These are phyloP conservation scores for Clonostachys rosea DNA, from an alignment of 2,329 filamentous ascomycete species.

Conservation along the genomic window DNA sequence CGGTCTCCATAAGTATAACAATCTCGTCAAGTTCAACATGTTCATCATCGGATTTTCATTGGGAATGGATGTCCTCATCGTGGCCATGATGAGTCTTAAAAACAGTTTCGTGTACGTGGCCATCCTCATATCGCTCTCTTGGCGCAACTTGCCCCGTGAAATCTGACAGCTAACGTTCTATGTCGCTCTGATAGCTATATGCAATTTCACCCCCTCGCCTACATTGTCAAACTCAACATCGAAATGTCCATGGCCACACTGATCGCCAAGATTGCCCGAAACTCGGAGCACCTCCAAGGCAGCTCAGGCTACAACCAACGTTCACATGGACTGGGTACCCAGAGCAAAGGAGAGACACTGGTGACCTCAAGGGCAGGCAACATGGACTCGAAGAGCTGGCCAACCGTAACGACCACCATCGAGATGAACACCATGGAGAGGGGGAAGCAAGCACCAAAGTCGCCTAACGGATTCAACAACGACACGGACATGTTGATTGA, in stretches of 20 bases:
- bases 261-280: constrained; percentile 30
- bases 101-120: constrained; percentile 11
- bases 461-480: not conserved
- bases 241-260: constrained; percentile 49
- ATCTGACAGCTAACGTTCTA: constrained; percentile 1
- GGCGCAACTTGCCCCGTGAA: constrained; percentile 11
- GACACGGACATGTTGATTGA: not conserved
- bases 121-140: not conserved
- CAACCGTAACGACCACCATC: constrained; percentile 4
- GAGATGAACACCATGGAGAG: constrained; percentile 5
- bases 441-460: not conserved
- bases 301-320: not conserved
- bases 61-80: constrained; percentile 13
- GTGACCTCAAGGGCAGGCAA: not conserved
- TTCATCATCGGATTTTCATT: constrained; percentile 19
- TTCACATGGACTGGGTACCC: not conserved
- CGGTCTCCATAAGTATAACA: constrained; percentile 41
- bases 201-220: constrained; percentile 47
- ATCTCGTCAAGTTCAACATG: constrained; percentile 30
- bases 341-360: not conserved
- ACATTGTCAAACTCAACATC: constrained; percentile 49
- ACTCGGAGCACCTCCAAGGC: not conserved
- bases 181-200: constrained; percentile 21
- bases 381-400: constrained; percentile 1
- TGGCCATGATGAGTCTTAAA: constrained; percentile 3